Conservation (phyloP, 176 grass and related monocot genomes). For the Alloteropsis semialata region DNA sequence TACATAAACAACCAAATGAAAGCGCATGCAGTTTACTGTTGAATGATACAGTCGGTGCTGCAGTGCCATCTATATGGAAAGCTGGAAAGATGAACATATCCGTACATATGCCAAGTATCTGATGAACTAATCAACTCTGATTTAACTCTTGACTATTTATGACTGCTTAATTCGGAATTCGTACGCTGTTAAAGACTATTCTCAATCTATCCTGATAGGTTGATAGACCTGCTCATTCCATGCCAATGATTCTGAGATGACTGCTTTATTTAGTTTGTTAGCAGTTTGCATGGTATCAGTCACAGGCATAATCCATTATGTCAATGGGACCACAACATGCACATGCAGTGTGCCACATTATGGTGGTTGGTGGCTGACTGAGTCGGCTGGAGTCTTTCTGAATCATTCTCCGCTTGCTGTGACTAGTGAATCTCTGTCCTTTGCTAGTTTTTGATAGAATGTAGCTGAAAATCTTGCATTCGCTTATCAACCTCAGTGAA, state of each 20-base stretch:
- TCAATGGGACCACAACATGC: conserved; percentile 35
- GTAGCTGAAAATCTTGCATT: conserved; percentile 22
- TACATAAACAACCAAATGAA: conserved; percentile 12
- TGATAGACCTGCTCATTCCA: conserved; percentile 14
- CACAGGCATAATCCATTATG: conserved; percentile 24
- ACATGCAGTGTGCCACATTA: conserved; percentile 42
- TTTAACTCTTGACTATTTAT: conserved; percentile 17
- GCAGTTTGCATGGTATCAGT: conserved; percentile 28
- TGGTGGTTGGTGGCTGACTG: conserved; percentile 20
- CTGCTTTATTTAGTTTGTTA: conserved; percentile 13
- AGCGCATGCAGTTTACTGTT: conserved; percentile 11
- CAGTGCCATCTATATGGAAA: conserved; percentile 13
- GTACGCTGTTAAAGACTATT: conserved; percentile 23
- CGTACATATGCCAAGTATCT: conserved; percentile 20
- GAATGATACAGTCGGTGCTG: not conserved
- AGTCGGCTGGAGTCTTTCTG: conserved; percentile 18
- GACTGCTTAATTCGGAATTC: conserved; percentile 12
- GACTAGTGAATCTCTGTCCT: conserved; percentile 31
- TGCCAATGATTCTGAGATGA: conserved; percentile 28
- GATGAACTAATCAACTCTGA: conserved; percentile 8
- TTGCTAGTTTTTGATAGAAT: conserved; percentile 23
- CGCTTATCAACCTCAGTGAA: conserved; percentile 44
- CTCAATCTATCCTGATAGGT: conserved; percentile 9
- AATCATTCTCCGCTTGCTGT: conserved; percentile 26
- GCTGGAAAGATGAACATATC: conserved; percentile 1